Evolutionary conservation across 192 early-diverging fungal genomes (phyloP).

Genomic region (Backusella sp.): DNA sequence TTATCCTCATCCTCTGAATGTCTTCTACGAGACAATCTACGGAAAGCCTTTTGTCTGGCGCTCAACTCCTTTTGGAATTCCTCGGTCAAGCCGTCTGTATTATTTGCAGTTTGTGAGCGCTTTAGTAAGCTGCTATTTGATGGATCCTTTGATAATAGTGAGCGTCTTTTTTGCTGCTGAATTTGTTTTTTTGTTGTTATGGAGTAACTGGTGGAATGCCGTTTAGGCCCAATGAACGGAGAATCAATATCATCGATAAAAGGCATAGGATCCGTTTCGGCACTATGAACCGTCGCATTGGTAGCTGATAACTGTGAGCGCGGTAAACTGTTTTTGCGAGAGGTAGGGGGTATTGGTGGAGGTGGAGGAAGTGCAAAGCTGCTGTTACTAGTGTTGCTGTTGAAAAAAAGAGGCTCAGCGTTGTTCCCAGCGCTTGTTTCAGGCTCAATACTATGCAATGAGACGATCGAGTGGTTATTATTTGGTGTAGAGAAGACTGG

Average conservation of each 20-base stretch:
- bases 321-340: background rate
- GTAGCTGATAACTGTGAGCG: background rate
- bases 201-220: conserved; percentile 7
- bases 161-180: background rate
- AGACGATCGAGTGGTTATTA: background rate
- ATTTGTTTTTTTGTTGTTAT: background rate
- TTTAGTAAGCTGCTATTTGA: background rate
- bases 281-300: conserved; percentile 2
- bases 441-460: background rate
- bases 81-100: background rate
- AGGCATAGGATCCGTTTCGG: background rate
- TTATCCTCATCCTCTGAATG: conserved; percentile 39
- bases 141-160: background rate
- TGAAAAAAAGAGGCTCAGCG: background rate
- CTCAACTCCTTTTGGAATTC: conserved; percentile 26
- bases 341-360: background rate
- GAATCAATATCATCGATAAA: background rate
- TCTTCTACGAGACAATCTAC: conserved; percentile 15
- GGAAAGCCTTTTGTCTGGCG: conserved; percentile 26
- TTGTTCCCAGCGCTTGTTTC: background rate
- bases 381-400: background rate
- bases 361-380: background rate
- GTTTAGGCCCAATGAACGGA: conserved; percentile 1
- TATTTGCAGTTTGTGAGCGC: background rate
- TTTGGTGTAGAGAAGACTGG: background rate